phyloP scores from a whole-genome alignment of 306 rosid species.

The Trifolium dubium region DNA sequence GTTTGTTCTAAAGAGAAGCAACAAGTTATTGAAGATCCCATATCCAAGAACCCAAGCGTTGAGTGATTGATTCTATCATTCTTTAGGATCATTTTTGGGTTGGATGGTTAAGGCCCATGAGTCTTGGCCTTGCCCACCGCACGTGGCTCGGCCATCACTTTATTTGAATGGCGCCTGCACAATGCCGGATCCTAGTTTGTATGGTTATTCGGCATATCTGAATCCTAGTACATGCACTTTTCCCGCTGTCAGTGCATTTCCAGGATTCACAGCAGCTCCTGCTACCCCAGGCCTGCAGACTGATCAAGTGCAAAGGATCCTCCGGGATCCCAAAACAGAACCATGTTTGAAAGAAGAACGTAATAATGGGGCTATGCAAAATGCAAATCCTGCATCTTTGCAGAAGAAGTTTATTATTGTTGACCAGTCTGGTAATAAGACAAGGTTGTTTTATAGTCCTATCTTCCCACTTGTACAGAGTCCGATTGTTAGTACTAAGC shows the following conservation, averaged over 20 bases:
- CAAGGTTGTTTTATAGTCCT: conserved; percentile 64
- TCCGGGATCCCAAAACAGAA: conserved; percentile 48
- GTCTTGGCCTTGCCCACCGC: conserved; percentile 52
- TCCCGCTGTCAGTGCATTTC: conserved; percentile 50
- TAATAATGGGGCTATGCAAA: conserved; percentile 44
- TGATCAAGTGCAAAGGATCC: conserved; percentile 50
- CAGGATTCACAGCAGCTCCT: conserved; percentile 48
- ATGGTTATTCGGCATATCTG: conserved; percentile 44
- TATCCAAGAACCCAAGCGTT: conserved; percentile 41
- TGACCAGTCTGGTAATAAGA: conserved; percentile 71
- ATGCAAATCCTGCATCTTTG: conserved; percentile 46
- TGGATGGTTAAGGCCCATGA: conserved; percentile 69
- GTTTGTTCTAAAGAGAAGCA: conserved; percentile 50
- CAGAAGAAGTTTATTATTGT: conserved; percentile 71
- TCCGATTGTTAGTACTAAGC: conserved; percentile 45
- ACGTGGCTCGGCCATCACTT: conserved; percentile 60
- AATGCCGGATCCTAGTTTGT: conserved; percentile 43
- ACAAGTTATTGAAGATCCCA: conserved; percentile 49
- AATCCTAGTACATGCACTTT: conserved; percentile 41
- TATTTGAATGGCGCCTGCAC: conserved; percentile 45
- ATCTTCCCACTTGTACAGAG: conserved; percentile 50
- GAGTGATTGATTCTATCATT: conserved; percentile 32
- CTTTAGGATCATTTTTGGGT: conserved; percentile 45
- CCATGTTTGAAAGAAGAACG: conserved; percentile 41
- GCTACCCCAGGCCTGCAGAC: conserved; percentile 43